Evolutionary conservation across 805 yeast species (phyloP), one percentile per base, ranked within the genome.

Genomic region (Candida dendrica): DNA sequence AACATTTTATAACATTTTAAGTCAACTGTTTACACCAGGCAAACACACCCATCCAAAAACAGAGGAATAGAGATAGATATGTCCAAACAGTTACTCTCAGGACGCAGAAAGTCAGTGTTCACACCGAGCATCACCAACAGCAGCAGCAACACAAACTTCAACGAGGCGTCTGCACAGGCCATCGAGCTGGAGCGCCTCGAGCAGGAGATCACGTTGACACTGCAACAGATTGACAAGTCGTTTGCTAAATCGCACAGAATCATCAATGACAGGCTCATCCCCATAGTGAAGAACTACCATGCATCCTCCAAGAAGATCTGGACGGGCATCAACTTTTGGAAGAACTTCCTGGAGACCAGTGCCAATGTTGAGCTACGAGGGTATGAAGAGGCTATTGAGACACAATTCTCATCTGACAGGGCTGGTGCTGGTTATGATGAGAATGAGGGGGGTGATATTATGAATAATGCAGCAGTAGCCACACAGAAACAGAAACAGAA

Each of bases 211-310:
- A 86, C 95, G 0, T 59, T 83, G 41, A 76, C 80, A 6, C 63
- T 89, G 38, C 96, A 87, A 59, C 81, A 80, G 38, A 84, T 89
- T 19, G 95, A 88, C 62, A 72, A 78, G 38, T 82, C 86, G 53
- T 69, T 88, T 39, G 74, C 83, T 11, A 68, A 72, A 36, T 77
- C 90, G 17, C 86, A 84, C 56, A 71, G 78, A 37, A 72, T 81
- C 29, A 77, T 89, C 20, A 78, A 79, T 38, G 83, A 82, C 46
- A 71, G 72, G 34, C 71, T 88, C 26, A 68, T 85, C 27, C 95
- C 95, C 3, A 68, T 76, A 11, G 72, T 88, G 18, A 72, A 76
- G 47, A 66, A 69, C 36, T 86, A 84, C 53, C 75, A 82, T 16
- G 53, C 56, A 13, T 74, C 75, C 34, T 77, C 87, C 13, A 73